Conservation (phyloP, 148 eudicot genomes). For the Arbutus unedo region DNA sequence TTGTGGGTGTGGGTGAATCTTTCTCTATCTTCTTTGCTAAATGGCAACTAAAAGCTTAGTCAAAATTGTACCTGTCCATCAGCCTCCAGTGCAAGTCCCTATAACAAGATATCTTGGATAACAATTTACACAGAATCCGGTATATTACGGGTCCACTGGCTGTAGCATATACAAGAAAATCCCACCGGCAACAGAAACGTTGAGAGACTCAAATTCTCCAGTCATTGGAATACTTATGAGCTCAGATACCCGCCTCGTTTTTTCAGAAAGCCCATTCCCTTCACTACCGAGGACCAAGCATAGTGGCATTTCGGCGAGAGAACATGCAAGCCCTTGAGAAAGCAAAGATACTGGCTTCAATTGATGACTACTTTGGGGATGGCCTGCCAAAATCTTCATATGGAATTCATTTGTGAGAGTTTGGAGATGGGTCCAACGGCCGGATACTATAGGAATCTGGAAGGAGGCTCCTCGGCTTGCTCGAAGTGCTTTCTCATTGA, state of each 20-base stretch:
- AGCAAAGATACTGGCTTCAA: constrained; percentile 37
- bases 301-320: constrained; percentile 50
- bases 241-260: constrained; percentile 47
- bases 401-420: constrained; percentile 37
- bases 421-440: constrained; percentile 61
- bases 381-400: constrained; percentile 75
- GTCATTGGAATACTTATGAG: constrained; percentile 83
- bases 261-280: constrained; percentile 72
- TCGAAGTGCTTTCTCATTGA: constrained; percentile 84
- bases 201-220: constrained; percentile 74
- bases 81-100: background rate
- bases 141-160: constrained; percentile 11
- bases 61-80: background rate
- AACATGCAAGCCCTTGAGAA: constrained; percentile 51
- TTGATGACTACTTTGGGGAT: constrained; percentile 39
- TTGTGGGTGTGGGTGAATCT: background rate
- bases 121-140: background rate
- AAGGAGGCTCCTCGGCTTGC: constrained; percentile 92
- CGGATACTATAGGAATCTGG: constrained; percentile 79
- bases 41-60: background rate
- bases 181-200: constrained; percentile 92
- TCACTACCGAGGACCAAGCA: constrained; percentile 81
- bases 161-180: constrained; percentile 80
- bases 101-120: background rate
- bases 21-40: background rate